Percentiles rank a stretch among this genome's conserved stretches.
Evolutionary conservation across 1,284 basidiomycete species (phyloP).

Genomic region (Moesziomyces aphidis): DNA sequence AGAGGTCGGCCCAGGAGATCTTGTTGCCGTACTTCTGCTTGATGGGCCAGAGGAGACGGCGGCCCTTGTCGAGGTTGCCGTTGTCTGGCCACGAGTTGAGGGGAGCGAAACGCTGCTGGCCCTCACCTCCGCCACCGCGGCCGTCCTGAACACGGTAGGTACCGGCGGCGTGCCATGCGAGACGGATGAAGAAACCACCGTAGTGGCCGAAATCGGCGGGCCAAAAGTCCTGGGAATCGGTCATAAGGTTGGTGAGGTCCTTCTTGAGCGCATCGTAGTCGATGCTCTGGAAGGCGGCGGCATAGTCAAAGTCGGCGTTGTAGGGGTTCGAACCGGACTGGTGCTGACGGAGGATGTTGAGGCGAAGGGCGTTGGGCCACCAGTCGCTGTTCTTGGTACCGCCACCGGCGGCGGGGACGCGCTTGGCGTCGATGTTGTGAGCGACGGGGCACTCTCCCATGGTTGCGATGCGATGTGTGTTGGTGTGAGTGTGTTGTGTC

Average conservation of each 20-base stretch:
- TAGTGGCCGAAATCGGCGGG: constrained; percentile 46
- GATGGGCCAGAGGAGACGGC: constrained; percentile 46
- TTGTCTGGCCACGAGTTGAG: constrained; percentile 50
- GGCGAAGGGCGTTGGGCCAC: constrained; percentile 38
- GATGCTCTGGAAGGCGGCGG: constrained; percentile 38
- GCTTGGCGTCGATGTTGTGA: constrained; percentile 40
- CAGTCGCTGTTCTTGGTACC: constrained; percentile 41
- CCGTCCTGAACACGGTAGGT: constrained; percentile 47
- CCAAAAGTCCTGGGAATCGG: constrained; percentile 46
- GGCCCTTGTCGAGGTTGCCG: constrained; percentile 42
- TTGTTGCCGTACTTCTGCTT: constrained; percentile 50
- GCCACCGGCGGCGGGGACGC: constrained; percentile 27
- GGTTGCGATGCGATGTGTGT: not conserved
- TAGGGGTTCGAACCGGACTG: constrained; percentile 35
- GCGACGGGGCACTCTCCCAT: constrained; percentile 45
- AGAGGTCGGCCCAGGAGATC: constrained; percentile 42
- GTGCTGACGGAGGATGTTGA: constrained; percentile 44
- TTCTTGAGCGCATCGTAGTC: constrained; percentile 45
- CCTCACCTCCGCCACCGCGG: constrained; percentile 41
- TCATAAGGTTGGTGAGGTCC: constrained; percentile 33
- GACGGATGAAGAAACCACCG: constrained; percentile 44
- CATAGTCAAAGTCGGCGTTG: constrained; percentile 37
- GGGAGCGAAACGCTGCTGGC: constrained; percentile 45
- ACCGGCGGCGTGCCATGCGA: constrained; percentile 44
- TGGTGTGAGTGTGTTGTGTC: too few species aligned